phyloP scores from a whole-genome alignment of 2,329 filamentous ascomycete genomes.

The Tricladium varicosporioides region DNA sequence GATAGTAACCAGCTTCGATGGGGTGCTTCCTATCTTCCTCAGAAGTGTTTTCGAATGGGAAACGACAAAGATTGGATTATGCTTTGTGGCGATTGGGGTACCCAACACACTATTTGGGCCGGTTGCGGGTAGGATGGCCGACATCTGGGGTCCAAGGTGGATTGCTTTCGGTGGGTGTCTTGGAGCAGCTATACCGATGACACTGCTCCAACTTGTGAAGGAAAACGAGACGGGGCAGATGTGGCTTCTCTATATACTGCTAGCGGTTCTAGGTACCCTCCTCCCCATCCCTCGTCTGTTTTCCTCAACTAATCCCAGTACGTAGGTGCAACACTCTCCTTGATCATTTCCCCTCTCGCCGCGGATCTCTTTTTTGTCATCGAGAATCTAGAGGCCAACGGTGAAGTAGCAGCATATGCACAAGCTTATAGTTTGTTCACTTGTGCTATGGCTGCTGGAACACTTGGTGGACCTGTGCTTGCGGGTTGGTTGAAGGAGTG shows the following conservation, averaged over 20 bases:
- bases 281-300: neutral
- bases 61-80: constrained; percentile 1
- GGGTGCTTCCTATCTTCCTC: constrained; percentile 5
- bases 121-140: constrained; percentile 4
- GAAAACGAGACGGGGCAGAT: neutral
- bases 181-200: neutral
- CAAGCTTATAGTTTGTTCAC: constrained; percentile 56
- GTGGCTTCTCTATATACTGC: neutral
- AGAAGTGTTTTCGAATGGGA: constrained; percentile 6
- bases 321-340: constrained; percentile 3
- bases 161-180: constrained; percentile 6
- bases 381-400: constrained; percentile 2
- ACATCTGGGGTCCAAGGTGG: constrained; percentile 2
- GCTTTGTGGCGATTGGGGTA: constrained; percentile 4
- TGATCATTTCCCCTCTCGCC: constrained; percentile 12
- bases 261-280: neutral
- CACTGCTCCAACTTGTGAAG: constrained; percentile 7
- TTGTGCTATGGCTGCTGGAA: constrained; percentile 48
- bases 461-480: constrained; percentile 48
- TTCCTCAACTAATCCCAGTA: neutral
- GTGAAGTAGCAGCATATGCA: constrained; percentile 43
- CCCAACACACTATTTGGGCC: constrained; percentile 6
- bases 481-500: constrained; percentile 46
- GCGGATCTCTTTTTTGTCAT: constrained; percentile 9
- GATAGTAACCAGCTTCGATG: constrained; percentile 7